These are phyloP conservation scores for Amyloporia xantha DNA, from an alignment of 768 basidiomycete genomes.

Conservation along the genomic window DNA sequence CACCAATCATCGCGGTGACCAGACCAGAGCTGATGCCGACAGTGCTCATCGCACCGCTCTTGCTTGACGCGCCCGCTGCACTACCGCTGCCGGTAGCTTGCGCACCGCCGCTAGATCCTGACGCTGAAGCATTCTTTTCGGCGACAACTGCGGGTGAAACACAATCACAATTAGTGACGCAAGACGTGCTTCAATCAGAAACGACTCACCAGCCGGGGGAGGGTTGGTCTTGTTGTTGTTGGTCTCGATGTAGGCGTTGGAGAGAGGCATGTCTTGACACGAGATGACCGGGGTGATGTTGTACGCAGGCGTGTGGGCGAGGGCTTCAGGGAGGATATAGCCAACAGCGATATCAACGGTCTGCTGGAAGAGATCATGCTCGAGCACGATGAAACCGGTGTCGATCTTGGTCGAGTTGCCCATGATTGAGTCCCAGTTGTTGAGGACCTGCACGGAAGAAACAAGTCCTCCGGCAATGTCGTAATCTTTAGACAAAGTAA, in stretches of 20 bases:
- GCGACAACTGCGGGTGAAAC: not conserved
- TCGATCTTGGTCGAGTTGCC: constrained; percentile 47
- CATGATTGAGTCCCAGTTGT: constrained; percentile 72
- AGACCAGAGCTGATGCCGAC: constrained; percentile 4
- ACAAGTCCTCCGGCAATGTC: constrained; percentile 64
- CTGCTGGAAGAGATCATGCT: constrained; percentile 83
- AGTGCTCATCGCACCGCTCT: constrained; percentile 11
- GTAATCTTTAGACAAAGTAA: constrained; percentile 47
- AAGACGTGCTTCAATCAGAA: not conserved
- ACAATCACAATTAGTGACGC: not conserved
- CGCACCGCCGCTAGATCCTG: constrained; percentile 21
- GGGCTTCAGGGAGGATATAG: constrained; percentile 78
- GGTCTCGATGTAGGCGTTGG: constrained; percentile 77
- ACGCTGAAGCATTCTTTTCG: constrained; percentile 1
- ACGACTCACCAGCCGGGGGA: constrained; percentile 25
- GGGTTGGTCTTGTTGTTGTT: constrained; percentile 65
- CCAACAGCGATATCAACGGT: constrained; percentile 80
- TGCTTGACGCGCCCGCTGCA: constrained; percentile 7
- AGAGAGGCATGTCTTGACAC: constrained; percentile 53
- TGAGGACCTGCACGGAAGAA: constrained; percentile 50
- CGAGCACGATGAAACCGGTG: constrained; percentile 85
- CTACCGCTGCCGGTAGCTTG: constrained; percentile 22
- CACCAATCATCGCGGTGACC: constrained; percentile 3
- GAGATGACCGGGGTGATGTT: constrained; percentile 63
- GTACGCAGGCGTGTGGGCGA: constrained; percentile 58